Evolutionary conservation across 768 basidiomycete species (phyloP).

Genomic region (Mycena olivaceomarginata): DNA sequence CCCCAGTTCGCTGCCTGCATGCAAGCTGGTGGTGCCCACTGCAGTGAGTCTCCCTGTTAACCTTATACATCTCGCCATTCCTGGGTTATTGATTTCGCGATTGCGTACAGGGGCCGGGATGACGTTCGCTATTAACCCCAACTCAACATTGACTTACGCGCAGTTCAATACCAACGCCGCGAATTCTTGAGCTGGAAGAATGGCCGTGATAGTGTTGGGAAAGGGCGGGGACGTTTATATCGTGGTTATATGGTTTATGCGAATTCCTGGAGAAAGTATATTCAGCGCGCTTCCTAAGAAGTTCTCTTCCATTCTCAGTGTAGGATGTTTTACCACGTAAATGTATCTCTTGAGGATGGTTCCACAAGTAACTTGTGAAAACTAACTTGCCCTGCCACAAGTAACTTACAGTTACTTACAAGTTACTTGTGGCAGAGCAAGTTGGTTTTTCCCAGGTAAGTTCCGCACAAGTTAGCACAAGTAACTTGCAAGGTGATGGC

Average conservation of each 20-base stretch:
- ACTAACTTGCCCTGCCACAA: too few species aligned
- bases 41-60: background rate
- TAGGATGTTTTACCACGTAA: too few species aligned
- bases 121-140: slow-evolving; percentile 1
- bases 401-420: too few species aligned
- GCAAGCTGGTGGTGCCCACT: slow-evolving; percentile 38
- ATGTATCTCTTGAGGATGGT: too few species aligned
- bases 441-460: too few species aligned
- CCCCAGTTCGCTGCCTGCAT: slow-evolving; percentile 47
- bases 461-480: too few species aligned
- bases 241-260: background rate
- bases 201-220: background rate
- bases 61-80: background rate
- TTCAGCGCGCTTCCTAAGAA: too few species aligned
- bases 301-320: too few species aligned
- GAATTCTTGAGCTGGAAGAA: background rate
- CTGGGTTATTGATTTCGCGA: background rate
- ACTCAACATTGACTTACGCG: background rate
- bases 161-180: background rate
- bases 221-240: background rate
- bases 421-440: too few species aligned
- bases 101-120: background rate
- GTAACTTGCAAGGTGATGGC: too few species aligned
- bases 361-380: too few species aligned
- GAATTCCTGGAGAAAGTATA: too few species aligned